phyloP scores from a whole-genome alignment of 495 filamentous ascomycete species.

The Opeltia flavorubescens region DNA sequence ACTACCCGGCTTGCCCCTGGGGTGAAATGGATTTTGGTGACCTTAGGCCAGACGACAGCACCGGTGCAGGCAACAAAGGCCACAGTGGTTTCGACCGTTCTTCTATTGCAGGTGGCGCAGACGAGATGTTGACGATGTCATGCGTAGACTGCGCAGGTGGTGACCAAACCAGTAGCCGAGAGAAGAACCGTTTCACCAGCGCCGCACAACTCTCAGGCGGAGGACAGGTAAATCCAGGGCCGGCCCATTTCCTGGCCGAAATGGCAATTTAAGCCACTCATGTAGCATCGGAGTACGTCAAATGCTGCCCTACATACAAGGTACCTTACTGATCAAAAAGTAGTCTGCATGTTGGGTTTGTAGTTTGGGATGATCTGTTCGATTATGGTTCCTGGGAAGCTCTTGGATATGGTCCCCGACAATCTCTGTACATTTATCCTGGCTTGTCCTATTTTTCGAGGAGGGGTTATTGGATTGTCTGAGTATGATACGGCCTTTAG shows the following conservation, averaged over 20 bases:
- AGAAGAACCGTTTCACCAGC: conserved; percentile 3
- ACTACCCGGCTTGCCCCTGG: conserved; percentile 32
- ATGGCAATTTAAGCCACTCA: neutral
- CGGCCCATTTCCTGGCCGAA: neutral
- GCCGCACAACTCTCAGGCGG: conserved; percentile 3
- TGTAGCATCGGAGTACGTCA: neutral
- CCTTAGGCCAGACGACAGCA: conserved; percentile 16
- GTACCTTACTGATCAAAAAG: neutral
- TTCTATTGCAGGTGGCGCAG: conserved; percentile 7
- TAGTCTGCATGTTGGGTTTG: neutral
- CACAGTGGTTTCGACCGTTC: conserved; percentile 14
- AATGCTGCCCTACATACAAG: neutral
- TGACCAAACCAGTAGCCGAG: conserved; percentile 2
- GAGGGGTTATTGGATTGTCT: neutral
- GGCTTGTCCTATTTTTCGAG: conserved; percentile 1
- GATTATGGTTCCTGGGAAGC: neutral
- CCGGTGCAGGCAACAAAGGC: conserved; percentile 12
- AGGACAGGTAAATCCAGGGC: neutral
- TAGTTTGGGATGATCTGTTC: neutral
- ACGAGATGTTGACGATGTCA: conserved; percentile 9
- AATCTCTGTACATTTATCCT: neutral
- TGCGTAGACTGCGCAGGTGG: neutral
- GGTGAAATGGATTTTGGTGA: conserved; percentile 41
- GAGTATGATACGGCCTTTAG: neutral
- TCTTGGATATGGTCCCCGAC: neutral